Percentiles rank a stretch among this genome's conserved stretches.
phyloP scores from a whole-genome alignment of 1,139 yeast genomes.

The Yamadazyma siamensis region DNA sequence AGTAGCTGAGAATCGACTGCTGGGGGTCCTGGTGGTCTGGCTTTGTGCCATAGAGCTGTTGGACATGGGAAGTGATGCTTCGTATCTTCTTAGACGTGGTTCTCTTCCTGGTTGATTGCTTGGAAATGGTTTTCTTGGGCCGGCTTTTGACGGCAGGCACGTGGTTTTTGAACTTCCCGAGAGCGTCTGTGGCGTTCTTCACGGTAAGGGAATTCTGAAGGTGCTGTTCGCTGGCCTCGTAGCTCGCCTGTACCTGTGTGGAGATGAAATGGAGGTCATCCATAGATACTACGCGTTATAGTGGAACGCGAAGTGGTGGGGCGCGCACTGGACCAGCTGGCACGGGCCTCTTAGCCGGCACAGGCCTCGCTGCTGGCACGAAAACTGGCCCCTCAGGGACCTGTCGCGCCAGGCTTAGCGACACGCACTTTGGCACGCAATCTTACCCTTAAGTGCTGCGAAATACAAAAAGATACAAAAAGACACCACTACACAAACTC shows the following conservation, averaged over 20 bases:
- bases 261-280: constrained; percentile 6
- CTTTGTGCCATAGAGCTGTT: constrained; percentile 13
- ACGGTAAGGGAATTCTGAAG: not conserved
- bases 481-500: too few relatives aligned
- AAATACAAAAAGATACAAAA: too few relatives aligned
- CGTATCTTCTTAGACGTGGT: constrained; percentile 11
- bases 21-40: constrained; percentile 5
- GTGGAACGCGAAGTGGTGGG: not conserved
- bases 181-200: not conserved
- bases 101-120: constrained; percentile 1
- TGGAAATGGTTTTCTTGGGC: constrained; percentile 1
- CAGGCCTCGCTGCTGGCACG: too few relatives aligned
- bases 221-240: constrained; percentile 6
- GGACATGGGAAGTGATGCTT: constrained; percentile 17
- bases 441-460: too few relatives aligned
- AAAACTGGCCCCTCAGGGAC: too few relatives aligned
- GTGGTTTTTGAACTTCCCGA: not conserved
- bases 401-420: too few relatives aligned
- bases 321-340: too few relatives aligned
- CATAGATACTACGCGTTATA: not conserved
- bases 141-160: constrained; percentile 1
- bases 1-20: constrained; percentile 20
- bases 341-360: too few relatives aligned
- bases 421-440: too few relatives aligned
- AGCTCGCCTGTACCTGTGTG: constrained; percentile 9